Evolutionary conservation across 164 flowering plant species (phyloP).

Genomic region (Brasenia schreberi): DNA sequence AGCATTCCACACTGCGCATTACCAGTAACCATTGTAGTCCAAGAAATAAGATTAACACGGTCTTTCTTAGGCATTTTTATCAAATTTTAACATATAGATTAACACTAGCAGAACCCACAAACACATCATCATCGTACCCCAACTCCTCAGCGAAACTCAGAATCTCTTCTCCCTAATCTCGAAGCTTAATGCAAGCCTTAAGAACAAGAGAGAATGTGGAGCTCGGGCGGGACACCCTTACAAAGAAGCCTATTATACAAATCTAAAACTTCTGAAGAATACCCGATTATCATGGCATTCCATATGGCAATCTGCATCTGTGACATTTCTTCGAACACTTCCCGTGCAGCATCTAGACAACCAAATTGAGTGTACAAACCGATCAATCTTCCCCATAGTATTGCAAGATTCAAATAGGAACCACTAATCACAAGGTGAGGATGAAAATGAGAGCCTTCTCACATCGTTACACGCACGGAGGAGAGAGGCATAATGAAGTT

Average conservation of each 20-base stretch:
- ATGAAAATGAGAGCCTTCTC: neutral
- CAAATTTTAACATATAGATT: conserved; percentile 18
- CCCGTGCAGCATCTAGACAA: conserved; percentile 6
- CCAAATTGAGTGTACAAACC: neutral
- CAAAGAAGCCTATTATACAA: conserved; percentile 4
- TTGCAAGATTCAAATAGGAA: neutral
- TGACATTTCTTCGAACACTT: conserved; percentile 13
- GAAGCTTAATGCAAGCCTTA: conserved; percentile 11
- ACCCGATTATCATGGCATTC: conserved; percentile 18
- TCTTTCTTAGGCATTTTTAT: conserved; percentile 12
- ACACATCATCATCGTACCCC: conserved; percentile 16
- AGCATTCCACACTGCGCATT: conserved; percentile 11
- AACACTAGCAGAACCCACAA: conserved; percentile 16
- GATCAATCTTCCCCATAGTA: neutral
- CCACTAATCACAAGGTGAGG: neutral
- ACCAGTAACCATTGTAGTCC: conserved; percentile 18
- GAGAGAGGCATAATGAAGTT: neutral
- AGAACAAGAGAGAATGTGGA: conserved; percentile 15
- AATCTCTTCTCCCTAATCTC: conserved; percentile 12
- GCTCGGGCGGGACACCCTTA: conserved; percentile 10
- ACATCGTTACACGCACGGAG: neutral
- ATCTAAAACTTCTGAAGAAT: conserved; percentile 4
- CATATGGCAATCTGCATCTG: conserved; percentile 9
- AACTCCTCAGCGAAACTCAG: conserved; percentile 3
- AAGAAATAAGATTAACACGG: conserved; percentile 8